phyloP scores from a whole-genome alignment of 768 basidiomycete genomes.

The Daedaleopsis nitida region DNA sequence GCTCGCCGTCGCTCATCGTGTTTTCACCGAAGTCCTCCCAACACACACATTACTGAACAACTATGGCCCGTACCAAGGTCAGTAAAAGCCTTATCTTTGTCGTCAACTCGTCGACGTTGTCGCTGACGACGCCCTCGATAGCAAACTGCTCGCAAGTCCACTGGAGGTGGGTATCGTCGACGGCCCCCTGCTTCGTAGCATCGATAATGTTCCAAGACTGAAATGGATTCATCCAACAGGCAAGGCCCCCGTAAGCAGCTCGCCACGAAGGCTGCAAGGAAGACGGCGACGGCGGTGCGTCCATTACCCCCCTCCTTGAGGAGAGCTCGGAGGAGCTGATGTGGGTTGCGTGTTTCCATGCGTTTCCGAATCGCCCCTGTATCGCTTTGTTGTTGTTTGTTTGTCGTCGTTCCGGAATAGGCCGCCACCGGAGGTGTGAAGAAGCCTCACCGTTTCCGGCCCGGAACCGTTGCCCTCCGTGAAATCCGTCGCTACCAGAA shows the following conservation, averaged over 20 bases:
- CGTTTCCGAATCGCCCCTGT: slow-evolving; percentile 13
- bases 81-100: slow-evolving; percentile 15
- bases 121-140: slow-evolving; percentile 39
- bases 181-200: slow-evolving; percentile 20
- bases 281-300: slow-evolving; percentile 37
- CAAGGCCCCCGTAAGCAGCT: slow-evolving; percentile 46
- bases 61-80: slow-evolving; percentile 91
- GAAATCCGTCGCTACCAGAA: slow-evolving; percentile 99
- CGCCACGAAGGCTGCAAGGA: slow-evolving; percentile 48
- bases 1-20: slow-evolving; percentile 22
- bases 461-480: slow-evolving; percentile 98
- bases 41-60: slow-evolving; percentile 22
- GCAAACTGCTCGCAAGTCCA: slow-evolving; percentile 99
- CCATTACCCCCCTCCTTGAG: slow-evolving; percentile 8
- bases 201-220: slow-evolving; percentile 25
- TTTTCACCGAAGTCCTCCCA: slow-evolving; percentile 9
- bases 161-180: slow-evolving; percentile 74
- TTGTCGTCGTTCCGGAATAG: slow-evolving; percentile 17
- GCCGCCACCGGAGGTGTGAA: slow-evolving; percentile 85
- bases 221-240: slow-evolving; percentile 30
- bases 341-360: slow-evolving; percentile 23
- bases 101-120: slow-evolving; percentile 32
- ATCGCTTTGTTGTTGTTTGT: slow-evolving; percentile 21
- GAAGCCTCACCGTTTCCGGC: slow-evolving; percentile 98
- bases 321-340: slow-evolving; percentile 17